Percentiles rank a stretch among this genome's conserved stretches.
Conservation (phyloP, 345 rosid genomes). For the Bruguiera gymnorhiza region DNA sequence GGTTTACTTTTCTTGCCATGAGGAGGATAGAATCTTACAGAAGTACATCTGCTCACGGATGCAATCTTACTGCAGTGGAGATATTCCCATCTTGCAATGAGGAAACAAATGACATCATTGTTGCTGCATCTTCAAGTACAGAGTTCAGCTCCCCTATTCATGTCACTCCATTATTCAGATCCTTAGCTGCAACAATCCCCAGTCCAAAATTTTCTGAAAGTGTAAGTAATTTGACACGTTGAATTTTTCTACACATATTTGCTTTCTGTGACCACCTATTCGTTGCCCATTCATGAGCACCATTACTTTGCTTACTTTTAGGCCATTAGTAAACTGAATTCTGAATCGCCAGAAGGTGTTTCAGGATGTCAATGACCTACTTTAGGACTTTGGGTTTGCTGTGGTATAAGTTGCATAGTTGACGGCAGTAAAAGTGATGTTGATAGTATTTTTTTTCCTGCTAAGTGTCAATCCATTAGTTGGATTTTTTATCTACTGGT, state of each 20-base stretch:
- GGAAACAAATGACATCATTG: constrained; percentile 37
- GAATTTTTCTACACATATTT: neutral
- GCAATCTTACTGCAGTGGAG: constrained; percentile 31
- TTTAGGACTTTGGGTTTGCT: neutral
- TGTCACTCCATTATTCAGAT: constrained; percentile 91
- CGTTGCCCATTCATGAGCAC: neutral
- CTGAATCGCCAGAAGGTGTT: neutral
- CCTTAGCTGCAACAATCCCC: constrained; percentile 95
- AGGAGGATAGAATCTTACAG: neutral
- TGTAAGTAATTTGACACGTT: constrained; percentile 48
- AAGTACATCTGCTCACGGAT: constrained; percentile 16
- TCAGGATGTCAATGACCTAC: neutral
- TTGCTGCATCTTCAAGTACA: constrained; percentile 41
- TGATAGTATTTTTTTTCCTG: neutral
- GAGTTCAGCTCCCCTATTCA: constrained; percentile 82
- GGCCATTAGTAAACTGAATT: neutral
- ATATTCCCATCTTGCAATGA: constrained; percentile 40
- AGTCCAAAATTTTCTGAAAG: constrained; percentile 98
- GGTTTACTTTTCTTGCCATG: constrained; percentile 4
- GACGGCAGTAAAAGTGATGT: neutral
- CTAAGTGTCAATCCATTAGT: neutral
- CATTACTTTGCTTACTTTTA: neutral
- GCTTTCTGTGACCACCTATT: neutral
- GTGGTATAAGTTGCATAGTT: neutral
- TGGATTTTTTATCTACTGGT: neutral